Base-by-base conservation (phyloP, 306 rosid species). In the Pachyrhizus erosus region DNA sequence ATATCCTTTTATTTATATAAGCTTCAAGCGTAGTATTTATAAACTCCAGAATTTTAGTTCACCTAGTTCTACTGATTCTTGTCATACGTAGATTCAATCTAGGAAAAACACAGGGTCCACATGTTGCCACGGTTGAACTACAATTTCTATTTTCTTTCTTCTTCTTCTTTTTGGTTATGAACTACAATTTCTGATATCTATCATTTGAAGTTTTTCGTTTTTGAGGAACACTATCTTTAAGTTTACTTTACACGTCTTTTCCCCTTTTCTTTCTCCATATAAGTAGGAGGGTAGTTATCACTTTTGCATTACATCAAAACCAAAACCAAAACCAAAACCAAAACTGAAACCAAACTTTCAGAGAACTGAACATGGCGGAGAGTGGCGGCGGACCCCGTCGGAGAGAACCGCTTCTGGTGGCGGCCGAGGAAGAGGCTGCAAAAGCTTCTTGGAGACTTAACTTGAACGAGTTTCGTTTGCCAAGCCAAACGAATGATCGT, bases 371-470 rank as follows among this genome's bases (percentile, higher is more conserved):
- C 33, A 70, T 83, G 87, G 64, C 54, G 9, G 83, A 61, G 10
- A 21, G 46, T 12, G 18, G 42, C 62, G 42, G 52, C 3, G 27
- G 42, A 18, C 24, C n/a, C 57, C 52, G 11, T 51, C 51, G 33
- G 31, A 45, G 51, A n/a, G 51, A 45, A 17, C 54, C 42, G 6
- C 26, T 39, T 14, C 45, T 0, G 31, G 26, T 3, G 24, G 9
- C 49, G 13, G 12, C 31, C 33, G 78, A 45, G 1, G 76, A 82
- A 66, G 75, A 57, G 6, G 51, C 33, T 17, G 18, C 45, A 11
- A 46, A 62, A 1, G 73, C 12, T 8, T 1, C 29, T 15, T 55
- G 82, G 82, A 64, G 82, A 65, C 74, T 77, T 23, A 48, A 77
- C 14, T 39, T 65, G 54, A 33, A 65, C 65, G 74, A 77, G 74